A percentile compares a stretch with the other conserved stretches of the same genome.
Conservation (phyloP, 2,329 filamentous ascomycete genomes). For the Fusarium paranaense region DNA sequence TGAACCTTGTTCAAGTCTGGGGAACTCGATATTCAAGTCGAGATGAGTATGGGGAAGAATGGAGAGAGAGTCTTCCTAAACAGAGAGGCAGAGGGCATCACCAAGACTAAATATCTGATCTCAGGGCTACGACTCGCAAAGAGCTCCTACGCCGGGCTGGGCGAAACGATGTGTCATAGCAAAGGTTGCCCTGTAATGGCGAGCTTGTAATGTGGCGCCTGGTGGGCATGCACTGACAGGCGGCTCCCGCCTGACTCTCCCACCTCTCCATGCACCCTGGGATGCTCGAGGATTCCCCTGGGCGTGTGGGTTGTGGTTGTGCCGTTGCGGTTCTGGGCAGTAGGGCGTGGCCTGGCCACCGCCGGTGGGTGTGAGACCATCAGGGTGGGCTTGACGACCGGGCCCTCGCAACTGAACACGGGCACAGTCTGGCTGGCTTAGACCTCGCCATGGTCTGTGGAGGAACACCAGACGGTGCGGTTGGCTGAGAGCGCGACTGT, state of each 20-base stretch:
- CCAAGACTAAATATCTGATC: slow-evolving; percentile 43
- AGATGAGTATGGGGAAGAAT: slow-evolving; percentile 37
- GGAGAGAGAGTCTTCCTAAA: slow-evolving; percentile 31
- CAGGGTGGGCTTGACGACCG: slow-evolving; percentile 25
- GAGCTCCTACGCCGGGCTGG: slow-evolving; percentile 31
- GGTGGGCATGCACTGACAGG: slow-evolving; percentile 36
- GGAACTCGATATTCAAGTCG: slow-evolving; percentile 26
- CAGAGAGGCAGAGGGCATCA: slow-evolving; percentile 37
- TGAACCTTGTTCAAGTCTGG: slow-evolving; percentile 30
- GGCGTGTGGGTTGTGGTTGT: slow-evolving; percentile 37
- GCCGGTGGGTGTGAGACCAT: slow-evolving; percentile 33
- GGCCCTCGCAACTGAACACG: slow-evolving; percentile 10
- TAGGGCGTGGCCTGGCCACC: slow-evolving; percentile 27
- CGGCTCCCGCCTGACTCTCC: slow-evolving; percentile 43
- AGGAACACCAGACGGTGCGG: slow-evolving; percentile 3
- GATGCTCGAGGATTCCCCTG: slow-evolving; percentile 25
- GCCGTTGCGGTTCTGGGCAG: not conserved
- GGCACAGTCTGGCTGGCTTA: slow-evolving; percentile 24
- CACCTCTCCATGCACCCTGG: slow-evolving; percentile 30
- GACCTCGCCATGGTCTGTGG: slow-evolving; percentile 17
- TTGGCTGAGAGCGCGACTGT: slow-evolving; percentile 23
- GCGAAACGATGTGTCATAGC: slow-evolving; percentile 46
- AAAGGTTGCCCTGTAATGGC: slow-evolving; percentile 41
- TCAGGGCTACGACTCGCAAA: slow-evolving; percentile 28
- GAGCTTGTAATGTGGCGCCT: slow-evolving; percentile 45